Base-by-base conservation (phyloP, 331 rosid species). In the Erythrophleum ivorense region DNA sequence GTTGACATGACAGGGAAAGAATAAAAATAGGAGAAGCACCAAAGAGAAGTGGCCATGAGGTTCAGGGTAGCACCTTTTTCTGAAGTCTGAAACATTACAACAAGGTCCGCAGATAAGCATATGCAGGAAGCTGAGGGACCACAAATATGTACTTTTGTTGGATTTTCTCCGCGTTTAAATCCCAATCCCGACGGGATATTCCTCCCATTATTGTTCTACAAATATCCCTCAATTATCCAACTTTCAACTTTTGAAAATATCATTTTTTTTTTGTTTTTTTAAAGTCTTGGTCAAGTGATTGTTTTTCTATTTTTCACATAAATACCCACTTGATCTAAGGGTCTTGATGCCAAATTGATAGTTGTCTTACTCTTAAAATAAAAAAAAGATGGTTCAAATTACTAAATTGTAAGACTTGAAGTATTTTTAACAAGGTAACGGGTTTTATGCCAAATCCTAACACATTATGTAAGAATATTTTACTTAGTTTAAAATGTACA, bases 101-200 rank as follows among this genome's bases (percentile, higher is more conserved):
- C 11, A 33, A 13, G 69, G 69, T 62, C 45, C 45, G 80, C 21
- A 58, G 90, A 90, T 58, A 70, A 83, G 82, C 46, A 72, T 75
- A 72, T 75, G 46, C 7, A 5, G 4, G 7, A 41, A 41, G 46
- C 9, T 6, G 8, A n/a, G 69, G 94, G 95, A 85, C 97, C 93
- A 77, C 89, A 11, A 16, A 85, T 60, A 76, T 84, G 82, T 79
- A 80, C 29, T 84, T 82, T 38, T 50, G 40, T 78, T 84, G 82
- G 83, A 78, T 75, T 80, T 86, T 89, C 87, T 89, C 83, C 79
- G 74, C 84, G 45, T 68, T 69, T 76, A 36, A 36, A 58, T 46
- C 75, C 75, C 73, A 84, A 87, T 89, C 86, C 89, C 69, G 79
- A 85, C 73, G 85, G 88, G 90, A 91, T 84, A 88, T 89, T 89